Evolutionary conservation across 495 filamentous ascomycete species (phyloP).

Genomic region (Neurospora tetraspora): DNA sequence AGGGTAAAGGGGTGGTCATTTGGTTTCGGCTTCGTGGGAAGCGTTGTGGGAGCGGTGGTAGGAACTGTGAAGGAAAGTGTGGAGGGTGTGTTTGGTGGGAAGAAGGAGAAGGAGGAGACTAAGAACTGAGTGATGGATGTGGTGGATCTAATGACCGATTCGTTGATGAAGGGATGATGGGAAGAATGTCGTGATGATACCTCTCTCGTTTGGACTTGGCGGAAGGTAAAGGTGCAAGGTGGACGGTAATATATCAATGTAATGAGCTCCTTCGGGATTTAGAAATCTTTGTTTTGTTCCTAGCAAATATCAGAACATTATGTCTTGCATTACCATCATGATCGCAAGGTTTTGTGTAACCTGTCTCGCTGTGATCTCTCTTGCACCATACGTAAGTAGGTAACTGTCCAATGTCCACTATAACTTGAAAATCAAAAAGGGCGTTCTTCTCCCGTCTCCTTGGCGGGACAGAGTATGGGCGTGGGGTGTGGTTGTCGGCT

Average conservation of each 20-base stretch:
- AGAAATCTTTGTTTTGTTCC: neutral
- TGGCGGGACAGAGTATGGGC: too few relatives aligned
- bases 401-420: too few relatives aligned
- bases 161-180: too few relatives aligned
- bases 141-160: neutral
- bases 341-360: too few relatives aligned
- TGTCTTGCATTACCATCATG: too few relatives aligned
- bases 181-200: neutral
- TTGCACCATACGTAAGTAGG: too few relatives aligned
- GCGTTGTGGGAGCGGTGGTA: neutral
- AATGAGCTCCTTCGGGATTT: neutral
- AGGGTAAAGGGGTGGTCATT: constrained; percentile 65
- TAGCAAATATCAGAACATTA: too few relatives aligned
- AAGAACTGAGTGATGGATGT: neutral
- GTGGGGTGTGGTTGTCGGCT: neutral
- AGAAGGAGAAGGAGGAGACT: neutral
- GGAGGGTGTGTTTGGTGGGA: neutral
- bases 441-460: too few relatives aligned
- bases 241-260: neutral
- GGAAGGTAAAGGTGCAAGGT: neutral
- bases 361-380: too few relatives aligned
- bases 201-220: neutral
- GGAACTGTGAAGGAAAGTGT: neutral
- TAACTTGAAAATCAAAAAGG: too few relatives aligned
- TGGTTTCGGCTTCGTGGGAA: constrained; percentile 40